phyloP scores from a whole-genome alignment of 257 asterid species.

The Capsicum chinense region DNA sequence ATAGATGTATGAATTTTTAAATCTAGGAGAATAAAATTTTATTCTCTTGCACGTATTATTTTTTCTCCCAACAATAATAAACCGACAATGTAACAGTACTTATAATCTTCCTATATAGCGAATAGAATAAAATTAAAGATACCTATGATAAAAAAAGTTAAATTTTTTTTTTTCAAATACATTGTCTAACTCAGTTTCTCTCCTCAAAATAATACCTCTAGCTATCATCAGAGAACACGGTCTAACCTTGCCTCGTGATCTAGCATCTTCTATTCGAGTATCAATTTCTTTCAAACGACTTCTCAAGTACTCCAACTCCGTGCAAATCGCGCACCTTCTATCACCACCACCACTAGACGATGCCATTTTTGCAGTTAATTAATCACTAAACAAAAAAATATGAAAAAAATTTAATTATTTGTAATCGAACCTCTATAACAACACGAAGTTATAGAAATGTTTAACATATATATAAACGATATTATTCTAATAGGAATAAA shows the following conservation, averaged over 20 bases:
- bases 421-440: background rate
- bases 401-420: background rate
- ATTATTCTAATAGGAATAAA: no score
- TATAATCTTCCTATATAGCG: background rate
- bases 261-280: background rate
- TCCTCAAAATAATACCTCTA: background rate
- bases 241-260: no score
- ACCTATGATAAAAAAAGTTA: background rate
- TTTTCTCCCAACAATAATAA: background rate
- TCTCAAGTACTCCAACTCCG: background rate
- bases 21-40: background rate
- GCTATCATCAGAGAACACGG: no score
- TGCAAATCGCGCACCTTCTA: background rate
- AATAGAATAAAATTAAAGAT: background rate
- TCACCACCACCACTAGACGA: background rate
- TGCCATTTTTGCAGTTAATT: background rate
- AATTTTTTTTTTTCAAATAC: background rate
- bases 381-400: background rate
- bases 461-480: no score
- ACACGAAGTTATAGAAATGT: background rate
- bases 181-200: background rate
- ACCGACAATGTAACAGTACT: no score
- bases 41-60: background rate
- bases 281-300: background rate
- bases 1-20: background rate